Percentiles rank a stretch among this genome's conserved stretches.
phyloP scores from a whole-genome alignment of 2,329 filamentous ascomycete genomes.

The Ceratocystis cubensis region DNA sequence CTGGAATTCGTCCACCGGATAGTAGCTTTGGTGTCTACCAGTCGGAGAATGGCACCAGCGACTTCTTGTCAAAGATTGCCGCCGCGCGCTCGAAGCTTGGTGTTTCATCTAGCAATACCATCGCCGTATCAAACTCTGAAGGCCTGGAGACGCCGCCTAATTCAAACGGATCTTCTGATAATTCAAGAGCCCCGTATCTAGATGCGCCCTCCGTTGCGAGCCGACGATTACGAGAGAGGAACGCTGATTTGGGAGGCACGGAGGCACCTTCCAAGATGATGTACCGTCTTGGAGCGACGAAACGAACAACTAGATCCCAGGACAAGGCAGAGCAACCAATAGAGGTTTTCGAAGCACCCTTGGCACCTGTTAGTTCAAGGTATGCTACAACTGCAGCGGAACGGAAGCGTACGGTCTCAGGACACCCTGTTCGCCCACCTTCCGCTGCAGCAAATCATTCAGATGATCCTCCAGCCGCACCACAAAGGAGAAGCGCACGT shows the following conservation, averaged over 20 bases:
- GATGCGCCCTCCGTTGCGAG: conserved; percentile 42
- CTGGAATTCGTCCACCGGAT: conserved; percentile 11
- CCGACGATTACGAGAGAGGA: conserved; percentile 39
- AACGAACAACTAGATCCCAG: conserved; percentile 31
- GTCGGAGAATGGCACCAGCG: conserved; percentile 24
- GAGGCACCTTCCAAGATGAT: conserved; percentile 48
- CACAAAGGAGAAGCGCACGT: conserved; percentile 58
- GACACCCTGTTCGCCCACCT: conserved; percentile 50
- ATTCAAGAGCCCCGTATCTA: not conserved
- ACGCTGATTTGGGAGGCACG: conserved; percentile 19
- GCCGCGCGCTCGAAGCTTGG: conserved; percentile 37
- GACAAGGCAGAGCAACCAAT: conserved; percentile 29
- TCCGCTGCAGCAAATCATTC: conserved; percentile 32
- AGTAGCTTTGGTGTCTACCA: conserved; percentile 20
- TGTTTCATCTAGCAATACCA: conserved; percentile 23
- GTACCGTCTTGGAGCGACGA: conserved; percentile 37
- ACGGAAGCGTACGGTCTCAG: conserved; percentile 85
- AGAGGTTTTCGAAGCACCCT: conserved; percentile 32
- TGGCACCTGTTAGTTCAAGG: conserved; percentile 29
- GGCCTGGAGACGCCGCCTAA: conserved; percentile 48
- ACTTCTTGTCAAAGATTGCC: conserved; percentile 45
- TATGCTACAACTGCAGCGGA: conserved; percentile 41
- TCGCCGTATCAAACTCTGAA: conserved; percentile 36
- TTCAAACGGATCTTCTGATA: conserved; percentile 17
- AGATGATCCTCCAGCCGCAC: conserved; percentile 47